Evolutionary conservation across 2,329 filamentous ascomycete species (phyloP).

Genomic region (Pseudofabraea citricarpa): DNA sequence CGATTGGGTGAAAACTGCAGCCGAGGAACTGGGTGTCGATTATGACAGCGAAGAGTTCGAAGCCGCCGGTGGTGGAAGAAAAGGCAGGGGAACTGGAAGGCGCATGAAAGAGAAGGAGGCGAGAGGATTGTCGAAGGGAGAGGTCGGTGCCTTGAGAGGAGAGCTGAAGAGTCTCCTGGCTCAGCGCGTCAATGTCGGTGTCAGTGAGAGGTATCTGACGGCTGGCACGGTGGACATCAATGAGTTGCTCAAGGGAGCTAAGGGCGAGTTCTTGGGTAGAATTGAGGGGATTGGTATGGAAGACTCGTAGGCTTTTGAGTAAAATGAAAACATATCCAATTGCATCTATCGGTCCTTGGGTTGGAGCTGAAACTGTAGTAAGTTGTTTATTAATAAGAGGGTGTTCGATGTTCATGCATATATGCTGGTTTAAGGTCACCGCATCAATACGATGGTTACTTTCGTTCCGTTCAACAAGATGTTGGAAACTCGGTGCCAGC

Average conservation of each 20-base stretch:
- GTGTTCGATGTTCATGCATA: too few species aligned
- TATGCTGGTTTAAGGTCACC: too few species aligned
- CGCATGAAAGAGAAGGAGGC: constrained; percentile 72
- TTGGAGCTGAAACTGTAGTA: too few species aligned
- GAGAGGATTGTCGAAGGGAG: constrained; percentile 62
- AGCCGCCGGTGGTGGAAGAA: constrained; percentile 49
- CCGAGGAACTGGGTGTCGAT: constrained; percentile 89
- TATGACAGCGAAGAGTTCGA: constrained; percentile 88
- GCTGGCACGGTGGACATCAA: constrained; percentile 80
- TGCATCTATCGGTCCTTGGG: too few species aligned
- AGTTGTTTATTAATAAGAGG: too few species aligned
- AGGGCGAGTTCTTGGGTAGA: constrained; percentile 40
- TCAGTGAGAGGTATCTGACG: constrained; percentile 82
- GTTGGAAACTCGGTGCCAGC: too few species aligned
- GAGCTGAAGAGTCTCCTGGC: constrained; percentile 68
- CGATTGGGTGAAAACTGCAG: constrained; percentile 76
- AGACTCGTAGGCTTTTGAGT: constrained; percentile 16
- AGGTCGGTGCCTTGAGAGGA: constrained; percentile 64
- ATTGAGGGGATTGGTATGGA: constrained; percentile 29
- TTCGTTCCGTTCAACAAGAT: too few species aligned
- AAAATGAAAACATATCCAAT: too few species aligned
- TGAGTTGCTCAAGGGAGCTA: constrained; percentile 59
- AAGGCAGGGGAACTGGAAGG: constrained; percentile 66
- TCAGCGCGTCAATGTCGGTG: constrained; percentile 77
- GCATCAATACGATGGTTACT: too few species aligned